Evolutionary conservation across 257 asterid genomes (phyloP).

Genomic region (Forsythia suspensa): DNA sequence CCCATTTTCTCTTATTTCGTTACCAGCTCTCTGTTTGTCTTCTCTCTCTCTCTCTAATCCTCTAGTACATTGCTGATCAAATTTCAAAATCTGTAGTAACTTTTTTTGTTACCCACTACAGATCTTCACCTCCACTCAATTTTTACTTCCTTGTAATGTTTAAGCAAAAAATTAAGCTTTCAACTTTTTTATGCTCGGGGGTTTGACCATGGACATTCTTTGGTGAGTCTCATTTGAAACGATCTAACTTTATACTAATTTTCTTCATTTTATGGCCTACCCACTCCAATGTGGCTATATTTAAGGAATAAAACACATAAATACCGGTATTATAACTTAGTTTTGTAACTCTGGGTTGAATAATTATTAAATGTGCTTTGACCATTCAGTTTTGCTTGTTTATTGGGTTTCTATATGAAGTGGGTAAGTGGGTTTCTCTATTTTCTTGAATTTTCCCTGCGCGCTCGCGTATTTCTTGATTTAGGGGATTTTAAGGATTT

Average conservation of each 20-base stretch:
- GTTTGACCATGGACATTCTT: neutral
- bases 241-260: neutral
- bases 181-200: neutral
- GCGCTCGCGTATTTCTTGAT: neutral
- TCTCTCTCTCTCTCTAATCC: neutral
- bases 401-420: neutral
- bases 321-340: neutral
- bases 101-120: neutral
- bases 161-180: neutral
- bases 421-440: neutral
- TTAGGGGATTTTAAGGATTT: neutral
- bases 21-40: slow-evolving; percentile 13
- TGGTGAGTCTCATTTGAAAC: neutral
- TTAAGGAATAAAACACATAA: neutral
- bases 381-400: neutral
- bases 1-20: neutral
- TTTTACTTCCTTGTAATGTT: neutral
- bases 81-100: slow-evolving; percentile 14
- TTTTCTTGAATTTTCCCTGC: neutral
- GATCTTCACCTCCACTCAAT: neutral
- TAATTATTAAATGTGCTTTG: neutral
- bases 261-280: neutral
- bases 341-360: neutral
- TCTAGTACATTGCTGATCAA: slow-evolving; percentile 3
- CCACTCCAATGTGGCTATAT: neutral